phyloP scores from a whole-genome alignment of 768 basidiomycete species.

The Boletus vermiculosoides region DNA sequence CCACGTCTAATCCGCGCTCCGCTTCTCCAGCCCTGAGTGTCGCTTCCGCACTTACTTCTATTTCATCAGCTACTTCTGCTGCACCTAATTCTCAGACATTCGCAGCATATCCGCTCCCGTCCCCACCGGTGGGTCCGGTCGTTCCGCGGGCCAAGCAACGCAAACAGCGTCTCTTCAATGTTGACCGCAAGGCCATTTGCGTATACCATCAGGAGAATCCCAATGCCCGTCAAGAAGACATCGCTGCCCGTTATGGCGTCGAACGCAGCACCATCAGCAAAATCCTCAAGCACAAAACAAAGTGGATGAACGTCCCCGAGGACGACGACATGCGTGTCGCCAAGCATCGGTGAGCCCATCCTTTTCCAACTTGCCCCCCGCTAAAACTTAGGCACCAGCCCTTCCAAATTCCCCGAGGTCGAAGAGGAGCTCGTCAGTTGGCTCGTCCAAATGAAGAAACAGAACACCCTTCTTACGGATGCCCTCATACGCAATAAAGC shows the following conservation, averaged over 20 bases:
- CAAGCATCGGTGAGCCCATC: conserved; percentile 59
- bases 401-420: conserved; percentile 78
- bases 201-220: conserved; percentile 61
- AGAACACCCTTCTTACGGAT: conserved; percentile 58
- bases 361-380: conserved; percentile 4
- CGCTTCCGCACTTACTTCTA: conserved; percentile 51
- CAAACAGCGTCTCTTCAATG: conserved; percentile 73
- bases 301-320: conserved; percentile 71
- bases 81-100: conserved; percentile 32
- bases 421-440: conserved; percentile 63
- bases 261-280: conserved; percentile 95
- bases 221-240: conserved; percentile 78
- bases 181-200: conserved; percentile 76
- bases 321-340: conserved; percentile 57
- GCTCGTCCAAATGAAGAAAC: conserved; percentile 54
- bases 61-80: conserved; percentile 41
- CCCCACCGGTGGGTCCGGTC: conserved; percentile 29
- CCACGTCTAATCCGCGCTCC: conserved; percentile 49
- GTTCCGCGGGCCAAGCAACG: conserved; percentile 48
- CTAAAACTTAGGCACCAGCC: conserved; percentile 40
- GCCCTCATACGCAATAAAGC: conserved; percentile 62
- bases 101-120: conserved; percentile 29
- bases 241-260: conserved; percentile 70
- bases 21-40: conserved; percentile 64
- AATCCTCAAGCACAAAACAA: conserved; percentile 81